A percentile compares a stretch with the other conserved stretches of the same genome.
Conservation (phyloP, 1,139 yeast genomes). For the Taphrina confusa region DNA sequence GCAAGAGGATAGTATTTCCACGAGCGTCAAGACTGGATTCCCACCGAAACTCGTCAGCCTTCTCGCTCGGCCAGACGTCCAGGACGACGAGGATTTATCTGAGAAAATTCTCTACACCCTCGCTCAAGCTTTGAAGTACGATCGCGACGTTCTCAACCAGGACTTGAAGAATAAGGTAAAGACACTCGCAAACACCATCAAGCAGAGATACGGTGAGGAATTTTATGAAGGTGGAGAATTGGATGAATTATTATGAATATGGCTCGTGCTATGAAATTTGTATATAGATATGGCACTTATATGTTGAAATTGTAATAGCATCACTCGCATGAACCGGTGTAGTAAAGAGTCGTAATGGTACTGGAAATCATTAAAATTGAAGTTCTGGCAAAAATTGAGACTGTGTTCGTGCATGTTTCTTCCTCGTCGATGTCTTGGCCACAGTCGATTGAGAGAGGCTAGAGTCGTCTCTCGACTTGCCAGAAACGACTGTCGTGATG, state of each 20-base stretch:
- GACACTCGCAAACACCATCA: background rate
- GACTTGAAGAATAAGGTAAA: conserved; percentile 12
- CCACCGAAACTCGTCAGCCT: conserved; percentile 27
- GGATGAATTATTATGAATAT: background rate
- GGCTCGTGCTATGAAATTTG: background rate
- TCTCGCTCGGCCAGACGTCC: background rate
- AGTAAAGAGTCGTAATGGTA: too few relatives aligned
- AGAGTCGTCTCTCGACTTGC: conserved; percentile 11
- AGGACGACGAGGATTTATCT: conserved; percentile 28
- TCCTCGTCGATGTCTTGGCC: background rate
- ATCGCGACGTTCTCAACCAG: conserved; percentile 15
- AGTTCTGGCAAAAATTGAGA: conserved; percentile 18
- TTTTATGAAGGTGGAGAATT: conserved; percentile 2
- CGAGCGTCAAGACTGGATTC: conserved; percentile 11
- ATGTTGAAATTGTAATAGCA: too few relatives aligned
- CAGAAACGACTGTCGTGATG: conserved; percentile 9
- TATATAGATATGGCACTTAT: background rate
- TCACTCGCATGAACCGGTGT: too few relatives aligned
- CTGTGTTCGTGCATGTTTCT: background rate
- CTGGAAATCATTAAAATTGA: background rate
- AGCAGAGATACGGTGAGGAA: conserved; percentile 12
- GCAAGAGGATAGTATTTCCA: background rate
- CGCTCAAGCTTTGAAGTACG: background rate
- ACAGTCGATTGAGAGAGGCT: background rate
- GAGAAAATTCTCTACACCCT: conserved; percentile 31